Evolutionary conservation across 441 rosid genomes (phyloP), one percentile per base, ranked within the genome.

Genomic region (Pelargonium cotyledonis): DNA sequence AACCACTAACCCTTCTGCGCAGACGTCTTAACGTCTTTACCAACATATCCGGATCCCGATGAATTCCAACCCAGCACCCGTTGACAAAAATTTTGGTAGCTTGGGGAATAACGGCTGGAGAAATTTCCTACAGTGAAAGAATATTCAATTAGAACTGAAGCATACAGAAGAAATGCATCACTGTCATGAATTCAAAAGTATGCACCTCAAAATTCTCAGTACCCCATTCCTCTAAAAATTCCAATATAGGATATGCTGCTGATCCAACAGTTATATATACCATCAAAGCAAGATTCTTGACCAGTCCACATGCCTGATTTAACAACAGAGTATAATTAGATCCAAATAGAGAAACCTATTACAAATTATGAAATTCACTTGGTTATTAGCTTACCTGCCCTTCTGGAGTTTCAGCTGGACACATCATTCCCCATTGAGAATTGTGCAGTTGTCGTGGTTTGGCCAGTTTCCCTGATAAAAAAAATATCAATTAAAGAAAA

Each of bases 341-440:
- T 29, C 55, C 21, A 49, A 5, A 21, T 4, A 72, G 29, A 78
- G 53, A 57, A 5, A 35, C 65, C 44, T 43, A 9, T 55, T 43
- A 18, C 14, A 58, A n/a, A 0, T 8, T 40, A 46, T 29, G 38
- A 40, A 29, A 12, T 61, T 70, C 14, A 60, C 63, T 49, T 57
- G 58, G 9, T 70, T 12, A 68, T 66, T 47, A 47, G 14, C 83
- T 78, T 76, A 95, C 98, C 84, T 92, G 97, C 76, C 99, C 99
- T 86, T 92, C 97, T 65, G 99, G 99, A 73, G 98, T 95, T 81
- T 92, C 99, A 71, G 96, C 98, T n/a, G 99, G 99, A 78, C 99
- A 95, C 98, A 95, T 92, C 98, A 95, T 92, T 77, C 98, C 99
- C 99, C 99, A 95, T 70, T 95, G 99, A 65, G 99, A 90, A 81